Evolutionary conservation across 2,329 filamentous ascomycete genomes (phyloP), one percentile per base, ranked within the genome.

Genomic region (Cladosporium colombiae): DNA sequence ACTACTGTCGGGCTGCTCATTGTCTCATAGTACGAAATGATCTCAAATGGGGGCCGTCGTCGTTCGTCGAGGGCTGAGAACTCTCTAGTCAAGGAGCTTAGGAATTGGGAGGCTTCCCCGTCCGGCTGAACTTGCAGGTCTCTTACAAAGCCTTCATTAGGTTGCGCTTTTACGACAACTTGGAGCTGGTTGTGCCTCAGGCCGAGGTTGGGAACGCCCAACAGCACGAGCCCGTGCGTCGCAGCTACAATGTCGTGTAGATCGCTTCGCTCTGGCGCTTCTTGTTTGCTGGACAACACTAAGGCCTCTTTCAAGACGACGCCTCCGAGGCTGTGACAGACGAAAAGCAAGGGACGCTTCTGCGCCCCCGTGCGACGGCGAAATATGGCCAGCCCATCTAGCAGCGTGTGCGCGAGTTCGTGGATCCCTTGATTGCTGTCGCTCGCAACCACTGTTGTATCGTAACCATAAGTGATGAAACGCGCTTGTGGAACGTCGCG

Each of bases 401-500:
- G 16, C 21, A 61, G 23, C 18, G 58, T 61, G 18, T 27, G 37
- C 13, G 58, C 58, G 23, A 61, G 58, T 21, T 61, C 58, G 13
- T n/a, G 37, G 25, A 61, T 14, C 2, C 58, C 58, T 49, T 61
- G 58, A 11, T 61, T 61, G 37, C 29, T 61, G 33, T 61, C 5
- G 25, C 58, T 61, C 11, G 35, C 37, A 23, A 29, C 29, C 7
- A 61, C 58, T 31, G 21, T 37, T n/a, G 58, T 61, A 11, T 61
- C 25, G 58, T 61, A 61, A 23, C 58, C 58, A 50, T 61, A 61
- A 23, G 58, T 61, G 37, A 61, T 61, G 37, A 61, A 61, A 2
- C 58, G 23, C 18, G 58, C 58, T 31, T 21, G 58, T 49, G 58
- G 58, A 10, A 61, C 27, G 37, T 61, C 58, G 10, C 49, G 14